phyloP scores from a whole-genome alignment of 2,329 filamentous ascomycete genomes.

The Diaporthe destruens region DNA sequence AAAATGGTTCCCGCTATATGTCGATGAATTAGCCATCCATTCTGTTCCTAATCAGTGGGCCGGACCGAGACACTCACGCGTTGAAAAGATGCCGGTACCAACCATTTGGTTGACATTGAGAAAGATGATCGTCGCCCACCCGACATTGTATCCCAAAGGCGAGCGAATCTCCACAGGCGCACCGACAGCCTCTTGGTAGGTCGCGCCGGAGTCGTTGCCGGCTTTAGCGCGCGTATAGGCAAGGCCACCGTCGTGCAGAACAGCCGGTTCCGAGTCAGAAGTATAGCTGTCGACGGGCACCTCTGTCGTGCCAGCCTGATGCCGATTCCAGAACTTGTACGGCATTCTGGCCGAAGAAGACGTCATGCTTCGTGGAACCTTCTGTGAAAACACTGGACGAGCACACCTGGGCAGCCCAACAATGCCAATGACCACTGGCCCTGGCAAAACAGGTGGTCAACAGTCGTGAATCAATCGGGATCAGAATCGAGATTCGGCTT shows the following conservation, averaged over 20 bases:
- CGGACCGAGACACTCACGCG: neutral
- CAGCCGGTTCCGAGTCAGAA: constrained; percentile 46
- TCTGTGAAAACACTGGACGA: neutral
- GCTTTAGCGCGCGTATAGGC: constrained; percentile 54
- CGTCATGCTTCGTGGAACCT: neutral
- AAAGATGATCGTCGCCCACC: constrained; percentile 68
- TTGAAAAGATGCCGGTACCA: constrained; percentile 69
- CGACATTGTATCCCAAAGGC: constrained; percentile 71
- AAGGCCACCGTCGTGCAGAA: constrained; percentile 55
- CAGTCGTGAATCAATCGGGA: neutral
- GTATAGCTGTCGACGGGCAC: constrained; percentile 4
- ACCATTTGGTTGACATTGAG: constrained; percentile 72
- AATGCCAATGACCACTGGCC: neutral
- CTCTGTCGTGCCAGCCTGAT: constrained; percentile 17
- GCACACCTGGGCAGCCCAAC: neutral
- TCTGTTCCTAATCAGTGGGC: neutral
- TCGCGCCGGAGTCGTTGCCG: constrained; percentile 52
- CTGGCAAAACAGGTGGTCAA: neutral
- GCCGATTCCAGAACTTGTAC: constrained; percentile 45
- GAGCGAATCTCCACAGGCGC: constrained; percentile 71
- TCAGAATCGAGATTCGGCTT: neutral
- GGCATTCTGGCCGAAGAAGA: constrained; percentile 39
- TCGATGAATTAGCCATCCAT: neutral
- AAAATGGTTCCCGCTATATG: constrained; percentile 5
- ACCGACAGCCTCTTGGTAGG: constrained; percentile 72